Percentiles rank a stretch among this genome's conserved stretches.
phyloP scores from a whole-genome alignment of 768 basidiomycete genomes.

The Leccinum imitatum region DNA sequence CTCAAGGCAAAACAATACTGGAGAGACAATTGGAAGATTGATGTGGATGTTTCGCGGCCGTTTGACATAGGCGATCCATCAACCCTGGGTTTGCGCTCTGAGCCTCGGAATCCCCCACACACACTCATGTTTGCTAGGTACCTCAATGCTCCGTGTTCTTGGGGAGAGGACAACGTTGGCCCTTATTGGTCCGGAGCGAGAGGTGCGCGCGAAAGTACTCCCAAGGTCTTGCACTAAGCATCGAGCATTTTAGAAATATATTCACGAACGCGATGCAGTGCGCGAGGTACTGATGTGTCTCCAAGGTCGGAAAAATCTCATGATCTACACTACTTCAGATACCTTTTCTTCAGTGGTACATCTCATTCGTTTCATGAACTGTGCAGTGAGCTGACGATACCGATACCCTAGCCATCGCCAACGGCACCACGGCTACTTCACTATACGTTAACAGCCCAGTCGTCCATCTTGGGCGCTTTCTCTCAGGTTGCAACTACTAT shows the following conservation, averaged over 20 bases:
- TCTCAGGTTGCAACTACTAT: slow-evolving; percentile 59
- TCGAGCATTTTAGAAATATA: slow-evolving; percentile 50
- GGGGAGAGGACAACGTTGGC: slow-evolving; percentile 39
- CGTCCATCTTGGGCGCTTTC: slow-evolving; percentile 61
- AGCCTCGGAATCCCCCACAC: background rate
- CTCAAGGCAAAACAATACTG: slow-evolving; percentile 71
- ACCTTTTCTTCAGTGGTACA: slow-evolving; percentile 36
- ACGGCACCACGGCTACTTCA: slow-evolving; percentile 63
- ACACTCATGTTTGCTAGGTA: slow-evolving; percentile 37
- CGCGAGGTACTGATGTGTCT: slow-evolving; percentile 75
- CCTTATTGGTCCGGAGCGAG: slow-evolving; percentile 41
- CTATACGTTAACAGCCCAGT: slow-evolving; percentile 62
- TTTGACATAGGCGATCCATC: slow-evolving; percentile 74
- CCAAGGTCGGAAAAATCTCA: slow-evolving; percentile 66
- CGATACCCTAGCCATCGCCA: slow-evolving; percentile 41
- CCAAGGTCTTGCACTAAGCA: background rate
- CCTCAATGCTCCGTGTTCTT: slow-evolving; percentile 41
- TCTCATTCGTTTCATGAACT: background rate
- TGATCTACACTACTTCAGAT: slow-evolving; percentile 41
- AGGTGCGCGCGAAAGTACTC: slow-evolving; percentile 32
- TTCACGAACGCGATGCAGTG: slow-evolving; percentile 73
- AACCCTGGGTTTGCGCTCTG: slow-evolving; percentile 53
- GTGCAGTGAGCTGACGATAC: slow-evolving; percentile 3
- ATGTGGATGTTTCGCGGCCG: slow-evolving; percentile 38
- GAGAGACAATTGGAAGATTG: slow-evolving; percentile 62